A percentile compares a stretch with the other conserved stretches of the same genome.
phyloP scores from a whole-genome alignment of 495 filamentous ascomycete genomes.

The Xylaria nigripes region DNA sequence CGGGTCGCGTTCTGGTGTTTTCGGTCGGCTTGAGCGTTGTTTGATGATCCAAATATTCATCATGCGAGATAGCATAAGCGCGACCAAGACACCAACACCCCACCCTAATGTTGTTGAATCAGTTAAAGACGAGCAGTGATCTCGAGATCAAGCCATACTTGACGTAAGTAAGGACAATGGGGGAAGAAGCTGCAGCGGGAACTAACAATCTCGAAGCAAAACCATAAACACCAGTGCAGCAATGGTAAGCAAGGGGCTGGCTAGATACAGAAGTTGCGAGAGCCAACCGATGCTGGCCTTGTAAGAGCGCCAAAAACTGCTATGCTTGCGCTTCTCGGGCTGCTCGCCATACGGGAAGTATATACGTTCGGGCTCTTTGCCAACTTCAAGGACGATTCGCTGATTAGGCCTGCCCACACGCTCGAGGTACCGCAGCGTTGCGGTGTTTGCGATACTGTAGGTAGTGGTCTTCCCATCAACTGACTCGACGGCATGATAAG shows the following conservation, averaged over 20 bases:
- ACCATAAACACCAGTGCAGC: constrained; percentile 32
- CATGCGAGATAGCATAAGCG: constrained; percentile 45
- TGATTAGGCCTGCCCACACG: constrained; percentile 37
- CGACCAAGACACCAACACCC: constrained; percentile 36
- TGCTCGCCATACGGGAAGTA: constrained; percentile 14
- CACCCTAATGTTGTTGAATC: constrained; percentile 30
- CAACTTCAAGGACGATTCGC: constrained; percentile 41
- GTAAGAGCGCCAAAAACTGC: constrained; percentile 24
- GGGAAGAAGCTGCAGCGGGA: background rate
- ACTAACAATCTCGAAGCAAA: constrained; percentile 39
- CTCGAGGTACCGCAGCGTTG: constrained; percentile 44
- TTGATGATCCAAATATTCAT: constrained; percentile 49
- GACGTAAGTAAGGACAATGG: background rate
- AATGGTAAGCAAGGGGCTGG: constrained; percentile 36
- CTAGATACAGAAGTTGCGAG: constrained; percentile 39
- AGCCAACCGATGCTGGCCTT: constrained; percentile 30
- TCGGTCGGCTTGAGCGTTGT: constrained; percentile 29
- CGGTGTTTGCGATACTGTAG: constrained; percentile 46
- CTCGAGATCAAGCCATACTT: background rate
- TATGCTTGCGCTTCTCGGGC: constrained; percentile 13
- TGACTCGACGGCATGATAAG: constrained; percentile 30
- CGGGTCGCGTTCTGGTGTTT: constrained; percentile 4
- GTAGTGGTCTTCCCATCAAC: constrained; percentile 22
- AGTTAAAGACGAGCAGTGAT: background rate
- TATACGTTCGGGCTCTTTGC: constrained; percentile 17